A percentile compares a stretch with the other conserved stretches of the same genome.
These are phyloP conservation scores for Sphagnum fallax DNA, from an alignment of 228 moss, liverwort and hornwort species.

Conservation along the genomic window DNA sequence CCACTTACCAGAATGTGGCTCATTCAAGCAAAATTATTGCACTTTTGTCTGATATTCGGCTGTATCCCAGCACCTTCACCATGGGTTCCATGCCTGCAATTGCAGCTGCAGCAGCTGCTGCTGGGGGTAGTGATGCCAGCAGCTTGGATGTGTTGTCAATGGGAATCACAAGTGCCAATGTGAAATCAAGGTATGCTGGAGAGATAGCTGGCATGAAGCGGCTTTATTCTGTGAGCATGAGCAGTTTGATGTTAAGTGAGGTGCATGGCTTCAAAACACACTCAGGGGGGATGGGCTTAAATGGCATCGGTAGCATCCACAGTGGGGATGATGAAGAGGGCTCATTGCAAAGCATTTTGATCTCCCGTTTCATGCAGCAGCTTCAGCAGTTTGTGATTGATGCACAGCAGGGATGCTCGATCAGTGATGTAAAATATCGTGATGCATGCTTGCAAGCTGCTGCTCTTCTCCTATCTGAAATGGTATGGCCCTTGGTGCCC, in stretches of 20 bases:
- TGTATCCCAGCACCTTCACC: constrained; percentile 24
- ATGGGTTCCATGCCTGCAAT: constrained; percentile 66
- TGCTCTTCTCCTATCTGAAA: constrained; percentile 73
- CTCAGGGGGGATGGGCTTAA: constrained; percentile 13
- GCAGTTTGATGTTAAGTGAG: constrained; percentile 23
- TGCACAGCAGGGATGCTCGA: constrained; percentile 54
- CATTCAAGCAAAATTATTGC: constrained; percentile 74
- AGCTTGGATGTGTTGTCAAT: constrained; percentile 80
- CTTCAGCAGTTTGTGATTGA: constrained; percentile 73
- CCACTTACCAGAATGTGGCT: constrained; percentile 72
- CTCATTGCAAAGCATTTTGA: constrained; percentile 52
- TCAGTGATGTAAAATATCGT: constrained; percentile 67
- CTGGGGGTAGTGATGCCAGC: constrained; percentile 69
- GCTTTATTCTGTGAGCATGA: constrained; percentile 58
- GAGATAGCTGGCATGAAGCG: constrained; percentile 89
- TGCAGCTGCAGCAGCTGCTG: constrained; percentile 76
- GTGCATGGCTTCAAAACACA: constrained; percentile 17
- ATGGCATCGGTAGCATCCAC: constrained; percentile 3
- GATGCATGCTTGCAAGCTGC: constrained; percentile 87
- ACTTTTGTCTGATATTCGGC: constrained; percentile 62
- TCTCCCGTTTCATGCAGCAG: constrained; percentile 67
- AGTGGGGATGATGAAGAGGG: constrained; percentile 28
- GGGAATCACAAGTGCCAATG: constrained; percentile 82
- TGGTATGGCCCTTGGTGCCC: constrained; percentile 38
- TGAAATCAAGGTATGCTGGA: constrained; percentile 75